Percentiles rank a stretch among this genome's conserved stretches.
These are phyloP conservation scores for Fusarium coffeatum DNA, from an alignment of 2,329 filamentous ascomycete species.

Conservation along the genomic window DNA sequence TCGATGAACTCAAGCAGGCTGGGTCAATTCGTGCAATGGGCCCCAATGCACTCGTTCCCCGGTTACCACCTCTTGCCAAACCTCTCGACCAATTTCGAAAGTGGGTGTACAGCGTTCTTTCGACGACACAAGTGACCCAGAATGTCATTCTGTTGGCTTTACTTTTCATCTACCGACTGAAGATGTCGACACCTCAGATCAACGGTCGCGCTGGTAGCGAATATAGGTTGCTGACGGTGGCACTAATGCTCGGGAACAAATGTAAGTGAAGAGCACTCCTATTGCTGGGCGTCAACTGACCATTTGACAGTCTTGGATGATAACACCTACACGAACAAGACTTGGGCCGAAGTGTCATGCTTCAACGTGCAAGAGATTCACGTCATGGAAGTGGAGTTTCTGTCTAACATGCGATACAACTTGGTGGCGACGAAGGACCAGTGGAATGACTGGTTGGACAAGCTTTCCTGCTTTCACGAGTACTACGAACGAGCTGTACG, in stretches of 20 bases:
- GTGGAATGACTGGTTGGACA: conserved; percentile 88
- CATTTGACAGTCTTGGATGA: conserved; percentile 82
- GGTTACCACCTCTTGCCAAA: conserved; percentile 76
- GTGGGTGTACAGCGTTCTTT: conserved; percentile 91
- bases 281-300: conserved; percentile 38
- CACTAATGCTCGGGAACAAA: conserved; percentile 98
- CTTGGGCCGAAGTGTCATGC: conserved; percentile 96
- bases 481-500: conserved; percentile 80
- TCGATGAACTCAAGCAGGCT: conserved; percentile 79
- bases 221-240: conserved; percentile 90
- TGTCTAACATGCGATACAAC: conserved; percentile 98
- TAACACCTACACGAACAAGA: conserved; percentile 99
- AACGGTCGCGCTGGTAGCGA: conserved; percentile 94
- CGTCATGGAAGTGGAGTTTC: conserved; percentile 99
- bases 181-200: conserved; percentile 88
- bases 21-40: conserved; percentile 67
- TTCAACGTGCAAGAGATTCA: conserved; percentile 96
- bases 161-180: conserved; percentile 92
- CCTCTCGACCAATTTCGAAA: conserved; percentile 86
- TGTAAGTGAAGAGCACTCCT: conserved; percentile 65
- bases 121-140: conserved; percentile 94
- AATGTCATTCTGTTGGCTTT: conserved; percentile 93
- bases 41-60: conserved; percentile 55
- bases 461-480: conserved; percentile 82
- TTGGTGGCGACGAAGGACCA: conserved; percentile 86